phyloP scores from a whole-genome alignment of 148 eudicot species.

The Arctostaphylos glauca region DNA sequence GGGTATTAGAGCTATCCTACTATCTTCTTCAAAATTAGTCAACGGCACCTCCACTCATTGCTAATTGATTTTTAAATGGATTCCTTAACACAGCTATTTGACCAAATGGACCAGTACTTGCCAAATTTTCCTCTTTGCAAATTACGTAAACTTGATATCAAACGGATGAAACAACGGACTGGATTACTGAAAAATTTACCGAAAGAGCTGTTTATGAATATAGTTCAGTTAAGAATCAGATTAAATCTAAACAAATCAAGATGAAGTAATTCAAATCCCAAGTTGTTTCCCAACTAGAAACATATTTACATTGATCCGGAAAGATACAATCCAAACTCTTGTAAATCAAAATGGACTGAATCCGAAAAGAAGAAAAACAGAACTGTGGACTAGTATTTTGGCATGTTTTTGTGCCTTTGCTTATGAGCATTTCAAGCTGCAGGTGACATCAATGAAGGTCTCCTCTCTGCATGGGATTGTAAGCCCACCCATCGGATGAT shows the following conservation, averaged over 20 bases:
- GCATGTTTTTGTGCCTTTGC: neutral
- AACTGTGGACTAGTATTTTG: neutral
- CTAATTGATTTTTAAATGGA: no score
- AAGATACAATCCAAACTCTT: neutral
- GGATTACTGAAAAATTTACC: no score
- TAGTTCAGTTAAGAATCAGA: neutral
- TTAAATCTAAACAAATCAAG: neutral
- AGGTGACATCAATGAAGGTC: neutral
- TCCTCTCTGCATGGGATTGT: slow-evolving; percentile 25
- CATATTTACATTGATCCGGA: neutral
- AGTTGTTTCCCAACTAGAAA: neutral
- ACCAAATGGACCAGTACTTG: no score
- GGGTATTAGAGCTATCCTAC: no score
- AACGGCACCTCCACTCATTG: no score
- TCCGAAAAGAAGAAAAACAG: neutral
- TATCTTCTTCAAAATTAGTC: no score
- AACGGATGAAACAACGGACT: neutral
- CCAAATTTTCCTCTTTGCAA: neutral
- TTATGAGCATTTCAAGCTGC: neutral
- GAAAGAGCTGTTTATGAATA: neutral
- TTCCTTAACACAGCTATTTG: no score
- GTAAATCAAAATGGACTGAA: neutral
- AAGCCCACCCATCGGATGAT: slow-evolving; percentile 53
- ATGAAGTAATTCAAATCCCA: neutral
- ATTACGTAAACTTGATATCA: neutral